These are phyloP conservation scores for Arxiozyma telluris DNA, from an alignment of 1,139 yeast species.

Conservation along the genomic window DNA sequence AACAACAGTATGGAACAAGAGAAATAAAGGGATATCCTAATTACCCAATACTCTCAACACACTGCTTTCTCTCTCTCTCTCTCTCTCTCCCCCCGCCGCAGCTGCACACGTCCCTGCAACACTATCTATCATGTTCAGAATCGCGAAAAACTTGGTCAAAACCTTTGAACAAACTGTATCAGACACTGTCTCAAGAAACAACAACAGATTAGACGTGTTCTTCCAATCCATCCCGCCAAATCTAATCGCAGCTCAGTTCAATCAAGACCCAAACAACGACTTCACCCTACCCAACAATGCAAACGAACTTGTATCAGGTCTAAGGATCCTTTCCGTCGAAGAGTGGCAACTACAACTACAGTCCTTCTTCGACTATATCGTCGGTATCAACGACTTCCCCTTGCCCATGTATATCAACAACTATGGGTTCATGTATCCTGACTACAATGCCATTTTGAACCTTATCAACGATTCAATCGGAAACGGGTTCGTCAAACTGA, in stretches of 20 bases:
- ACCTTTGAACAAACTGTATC: constrained; percentile 49
- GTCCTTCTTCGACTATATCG: constrained; percentile 78
- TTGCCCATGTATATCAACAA: constrained; percentile 40
- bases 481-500: constrained; percentile 37
- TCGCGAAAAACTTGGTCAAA: constrained; percentile 77
- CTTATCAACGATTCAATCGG: constrained; percentile 21
- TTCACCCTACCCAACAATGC: not conserved
- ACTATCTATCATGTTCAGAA: constrained; percentile 56
- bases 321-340: not conserved
- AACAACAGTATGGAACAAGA: too few species aligned
- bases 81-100: not conserved
- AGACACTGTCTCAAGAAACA: constrained; percentile 21
- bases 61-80: not conserved
- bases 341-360: constrained; percentile 37
- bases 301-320: constrained; percentile 6
- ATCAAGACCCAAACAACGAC: not conserved
- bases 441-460: constrained; percentile 30
- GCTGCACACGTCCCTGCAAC: too few species aligned
- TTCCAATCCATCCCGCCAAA: constrained; percentile 39
- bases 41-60: too few species aligned
- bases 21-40: not conserved
- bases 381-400: constrained; percentile 69
- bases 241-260: constrained; percentile 18
- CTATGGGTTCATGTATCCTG: constrained; percentile 33
- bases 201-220: constrained; percentile 41